Base-by-base conservation (phyloP, 2,329 filamentous ascomycete genomes). In the Zalaria obscura region DNA sequence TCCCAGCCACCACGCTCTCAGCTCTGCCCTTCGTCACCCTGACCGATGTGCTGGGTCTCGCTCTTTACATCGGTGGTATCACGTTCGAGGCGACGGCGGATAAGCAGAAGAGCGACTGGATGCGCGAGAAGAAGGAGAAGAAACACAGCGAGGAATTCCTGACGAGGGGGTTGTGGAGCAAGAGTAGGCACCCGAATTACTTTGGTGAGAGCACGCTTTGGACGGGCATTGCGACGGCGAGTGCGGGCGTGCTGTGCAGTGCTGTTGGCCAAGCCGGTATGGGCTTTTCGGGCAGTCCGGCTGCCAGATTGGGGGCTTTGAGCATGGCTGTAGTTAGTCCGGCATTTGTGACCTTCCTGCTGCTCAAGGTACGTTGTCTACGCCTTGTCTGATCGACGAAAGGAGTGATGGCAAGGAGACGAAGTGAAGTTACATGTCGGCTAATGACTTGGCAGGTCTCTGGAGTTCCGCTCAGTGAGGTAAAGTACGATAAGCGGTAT, bases 141-240 rank as follows among this genome's bases (percentile, higher is more conserved):
- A 66, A 72, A 51, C 80, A 84, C 46, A 70, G 72, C 25, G 78
- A 83, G 57, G 69, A 75, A 36, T 83, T 83, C 51, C 54, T 83
- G 47, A 79, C 76, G 0, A 57, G 63, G 1, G 79, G 79, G 0
- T 52, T 83, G 31, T 83, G 78, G 73, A 63, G 65, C 4, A 68
- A 70, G 53, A 73, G 67, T 38, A 62, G 76, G 45, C 76, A 80
- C 57, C 79, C 79, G 1, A 80, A 83, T 52, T 83, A 83, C 62
- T 80, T 83, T 55, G 80, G 79, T n/a, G 79, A 83, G 57, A 69
- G 67, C 27, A 78, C 75, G 7, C 62, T 84, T 28, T 84, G 78
- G 80, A 76, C 72, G 0, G 79, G 80, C 1, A 72, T 83, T 44
- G 76, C 78, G 0, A 71, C 74, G 4, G 60, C 67, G 1, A 69